Percentiles rank a stretch among this genome's conserved stretches.
These are phyloP conservation scores for Nakazawaea wickerhamii DNA, from an alignment of 805 yeast species.

Conservation along the genomic window DNA sequence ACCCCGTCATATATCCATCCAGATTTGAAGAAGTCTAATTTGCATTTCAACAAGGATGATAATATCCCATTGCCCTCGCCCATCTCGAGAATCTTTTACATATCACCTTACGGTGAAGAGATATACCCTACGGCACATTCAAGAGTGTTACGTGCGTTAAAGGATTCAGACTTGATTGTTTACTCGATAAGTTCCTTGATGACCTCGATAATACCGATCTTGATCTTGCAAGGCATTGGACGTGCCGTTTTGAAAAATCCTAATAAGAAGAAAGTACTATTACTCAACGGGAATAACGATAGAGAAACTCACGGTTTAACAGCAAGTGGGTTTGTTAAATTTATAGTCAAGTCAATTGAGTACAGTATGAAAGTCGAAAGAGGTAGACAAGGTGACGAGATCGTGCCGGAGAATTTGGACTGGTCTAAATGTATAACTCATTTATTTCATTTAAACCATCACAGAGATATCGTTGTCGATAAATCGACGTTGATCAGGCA, in stretches of 20 bases:
- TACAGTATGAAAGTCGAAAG: constrained; percentile 38
- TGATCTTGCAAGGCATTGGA: constrained; percentile 70
- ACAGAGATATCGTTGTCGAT: constrained; percentile 47
- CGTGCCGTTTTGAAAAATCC: constrained; percentile 38
- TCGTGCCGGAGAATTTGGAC: constrained; percentile 13
- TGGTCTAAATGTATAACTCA: constrained; percentile 58
- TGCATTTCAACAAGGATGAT: constrained; percentile 60
- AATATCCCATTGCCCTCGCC: constrained; percentile 67
- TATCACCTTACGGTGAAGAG: constrained; percentile 85
- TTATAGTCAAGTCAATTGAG: constrained; percentile 48
- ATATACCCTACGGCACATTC: constrained; percentile 69
- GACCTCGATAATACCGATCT: constrained; percentile 81
- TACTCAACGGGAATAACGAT: constrained; percentile 72
- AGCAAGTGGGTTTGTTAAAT: constrained; percentile 52
- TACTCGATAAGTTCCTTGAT: constrained; percentile 85
- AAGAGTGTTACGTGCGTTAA: constrained; percentile 48
- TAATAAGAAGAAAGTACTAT: constrained; percentile 44
- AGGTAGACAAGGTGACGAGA: constrained; percentile 15
- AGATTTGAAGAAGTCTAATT: constrained; percentile 65
- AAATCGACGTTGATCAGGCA: constrained; percentile 28
- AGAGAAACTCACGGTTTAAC: constrained; percentile 72
- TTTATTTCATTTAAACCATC: constrained; percentile 46
- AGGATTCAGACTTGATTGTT: constrained; percentile 48
- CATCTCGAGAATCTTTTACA: constrained; percentile 66
- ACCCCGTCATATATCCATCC: constrained; percentile 75